phyloP scores from a whole-genome alignment of 768 basidiomycete genomes.

The Lyophyllum shimeji region DNA sequence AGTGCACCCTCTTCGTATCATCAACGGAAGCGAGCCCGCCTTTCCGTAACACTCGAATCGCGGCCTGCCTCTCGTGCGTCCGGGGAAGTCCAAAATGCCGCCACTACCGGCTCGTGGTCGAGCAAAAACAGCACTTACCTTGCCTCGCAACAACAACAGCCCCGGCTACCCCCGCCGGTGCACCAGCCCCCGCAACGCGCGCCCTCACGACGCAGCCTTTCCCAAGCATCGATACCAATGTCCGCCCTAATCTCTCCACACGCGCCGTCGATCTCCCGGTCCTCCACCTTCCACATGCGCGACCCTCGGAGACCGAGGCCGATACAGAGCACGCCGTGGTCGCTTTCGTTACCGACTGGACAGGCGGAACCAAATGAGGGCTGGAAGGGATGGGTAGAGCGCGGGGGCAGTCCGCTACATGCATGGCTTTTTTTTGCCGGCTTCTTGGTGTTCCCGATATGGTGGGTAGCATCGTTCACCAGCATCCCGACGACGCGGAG shows the following conservation, averaged over 20 bases:
- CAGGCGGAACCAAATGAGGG: conserved; percentile 30
- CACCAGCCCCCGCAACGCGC: conserved; percentile 25
- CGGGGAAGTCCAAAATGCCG: conserved; percentile 34
- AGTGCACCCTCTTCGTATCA: conserved; percentile 66
- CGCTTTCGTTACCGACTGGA: conserved; percentile 45
- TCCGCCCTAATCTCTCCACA: conserved; percentile 78
- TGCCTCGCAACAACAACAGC: conserved; percentile 19
- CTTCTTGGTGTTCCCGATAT: conserved; percentile 65
- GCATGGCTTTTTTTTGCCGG: conserved; percentile 81
- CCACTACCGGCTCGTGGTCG: conserved; percentile 46
- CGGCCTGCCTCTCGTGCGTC: conserved; percentile 34
- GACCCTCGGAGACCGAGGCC: conserved; percentile 71
- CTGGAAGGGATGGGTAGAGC: conserved; percentile 37
- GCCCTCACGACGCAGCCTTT: conserved; percentile 54
- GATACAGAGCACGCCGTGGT: conserved; percentile 61
- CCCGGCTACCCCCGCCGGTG: conserved; percentile 19
- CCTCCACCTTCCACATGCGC: conserved; percentile 73
- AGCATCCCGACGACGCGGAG: conserved; percentile 62
- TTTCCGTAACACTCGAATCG: conserved; percentile 44
- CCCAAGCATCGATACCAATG: conserved; percentile 76
- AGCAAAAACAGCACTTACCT: conserved; percentile 31
- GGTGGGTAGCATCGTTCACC: conserved; percentile 56
- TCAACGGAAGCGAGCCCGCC: conserved; percentile 67
- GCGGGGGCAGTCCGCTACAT: conserved; percentile 62
- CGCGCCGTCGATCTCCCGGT: conserved; percentile 65